Base-by-base conservation (phyloP, 352 stramenopile genomes). In the Globisporangium ultimum region DNA sequence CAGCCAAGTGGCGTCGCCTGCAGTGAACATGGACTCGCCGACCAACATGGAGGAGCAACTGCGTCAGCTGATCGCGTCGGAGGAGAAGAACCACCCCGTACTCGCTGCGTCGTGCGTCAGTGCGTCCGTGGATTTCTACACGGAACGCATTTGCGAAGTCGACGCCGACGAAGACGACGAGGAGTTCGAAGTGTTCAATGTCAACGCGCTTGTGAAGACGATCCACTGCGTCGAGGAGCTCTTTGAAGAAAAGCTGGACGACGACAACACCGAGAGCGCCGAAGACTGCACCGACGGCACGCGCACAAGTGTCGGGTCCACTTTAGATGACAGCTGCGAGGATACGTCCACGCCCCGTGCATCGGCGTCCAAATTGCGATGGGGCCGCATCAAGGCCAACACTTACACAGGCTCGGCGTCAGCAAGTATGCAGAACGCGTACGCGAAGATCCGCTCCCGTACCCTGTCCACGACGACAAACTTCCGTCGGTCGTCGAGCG, bases 171-270 rank as follows among this genome's bases (percentile, higher is more conserved):
- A 64, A 21, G 59, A 65, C 24, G 59, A 65, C 38, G 59, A 65
- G n/a, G 60, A 63, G 41, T 63, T 63, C 32, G 60, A 67, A 9
- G 41, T 63, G 12, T 66, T 51, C 45, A 61, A 51, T 20, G 52
- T 21, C 10, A 28, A 42, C 15, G 17, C 28, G n/a, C 18, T 56
- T 38, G 28, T 36, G 18, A 53, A 40, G 12, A 42, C 3, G 15
- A 47, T 13, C 14, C 24, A 7, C 10, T 45, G 24, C 13, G 32
- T 43, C 9, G 32, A 48, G 1, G 60, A 55, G 41, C 13, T 60
- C n/a, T 41, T 60, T 22, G 51, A 64, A 13, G 58, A 64, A n/a
- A 50, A 32, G 32, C 47, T 61, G 21, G 53, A 43, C 13, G 45
- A 32, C 21, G 48, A 21, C 18, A 24, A 21, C 41, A 48, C 14